Conservation (phyloP, 371 early-diverging fungal genomes). For the Haplosporangium sp. region DNA sequence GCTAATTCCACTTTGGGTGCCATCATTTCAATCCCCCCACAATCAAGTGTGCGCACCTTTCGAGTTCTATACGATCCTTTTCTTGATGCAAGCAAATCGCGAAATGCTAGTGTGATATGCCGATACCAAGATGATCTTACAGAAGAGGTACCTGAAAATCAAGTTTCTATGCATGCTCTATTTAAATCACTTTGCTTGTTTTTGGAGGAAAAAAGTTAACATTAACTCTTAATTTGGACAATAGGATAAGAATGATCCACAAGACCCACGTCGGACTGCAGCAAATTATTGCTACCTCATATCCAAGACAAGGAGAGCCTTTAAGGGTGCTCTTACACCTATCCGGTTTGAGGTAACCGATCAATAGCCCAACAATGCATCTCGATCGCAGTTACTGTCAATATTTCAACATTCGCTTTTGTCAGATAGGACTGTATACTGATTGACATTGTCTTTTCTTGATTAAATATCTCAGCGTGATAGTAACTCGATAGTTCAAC, state of each 20-base stretch:
- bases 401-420: too few relatives aligned
- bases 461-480: slow-evolving; percentile 26
- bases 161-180: background rate
- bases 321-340: slow-evolving; percentile 44
- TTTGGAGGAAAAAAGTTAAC: background rate
- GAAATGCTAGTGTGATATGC: slow-evolving; percentile 42
- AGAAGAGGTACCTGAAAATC: slow-evolving; percentile 33
- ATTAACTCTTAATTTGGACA: background rate
- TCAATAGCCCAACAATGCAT: background rate
- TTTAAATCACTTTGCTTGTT: background rate
- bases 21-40: slow-evolving; percentile 26
- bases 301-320: slow-evolving; percentile 45
- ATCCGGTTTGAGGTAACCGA: slow-evolving; percentile 41
- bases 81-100: slow-evolving; percentile 47
- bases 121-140: slow-evolving; percentile 53
- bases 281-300: slow-evolving; percentile 53
- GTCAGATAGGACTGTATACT: background rate
- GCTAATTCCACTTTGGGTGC: slow-evolving; percentile 1
- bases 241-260: slow-evolving; percentile 44
- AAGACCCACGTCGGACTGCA: slow-evolving; percentile 51
- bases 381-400: too few relatives aligned
- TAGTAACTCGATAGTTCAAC: slow-evolving; percentile 42
- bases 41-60: slow-evolving; percentile 44
- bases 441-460: background rate
- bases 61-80: slow-evolving; percentile 50